Percentiles rank a stretch among this genome's conserved stretches.
Conservation (phyloP, 2,329 filamentous ascomycete genomes). For the Beauveria caledonica region DNA sequence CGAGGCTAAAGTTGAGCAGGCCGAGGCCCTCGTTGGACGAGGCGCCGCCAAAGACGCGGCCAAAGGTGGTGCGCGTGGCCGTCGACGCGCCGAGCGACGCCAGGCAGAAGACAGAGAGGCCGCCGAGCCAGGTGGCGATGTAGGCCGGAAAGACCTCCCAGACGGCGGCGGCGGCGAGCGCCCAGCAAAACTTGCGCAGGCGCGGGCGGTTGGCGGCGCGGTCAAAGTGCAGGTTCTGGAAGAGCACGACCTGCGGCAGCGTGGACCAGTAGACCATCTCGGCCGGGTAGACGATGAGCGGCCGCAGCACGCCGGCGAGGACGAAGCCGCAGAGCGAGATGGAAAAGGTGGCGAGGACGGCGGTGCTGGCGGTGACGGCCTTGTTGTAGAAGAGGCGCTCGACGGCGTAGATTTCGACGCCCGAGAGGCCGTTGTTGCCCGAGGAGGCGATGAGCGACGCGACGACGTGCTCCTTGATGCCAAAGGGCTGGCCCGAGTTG, state of each 20-base stretch:
- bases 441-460: constrained; percentile 17
- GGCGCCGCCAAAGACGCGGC: constrained; percentile 33
- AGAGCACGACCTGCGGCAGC: constrained; percentile 24
- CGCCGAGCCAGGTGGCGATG: constrained; percentile 33
- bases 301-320: constrained; percentile 20
- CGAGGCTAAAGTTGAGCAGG: constrained; percentile 31
- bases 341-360: constrained; percentile 21
- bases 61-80: constrained; percentile 17
- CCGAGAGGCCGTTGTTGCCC: constrained; percentile 15
- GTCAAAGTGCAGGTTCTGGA: constrained; percentile 26
- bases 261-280: constrained; percentile 27
- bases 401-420: constrained; percentile 17
- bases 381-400: constrained; percentile 16
- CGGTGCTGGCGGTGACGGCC: constrained; percentile 18
- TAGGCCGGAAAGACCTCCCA: constrained; percentile 42
- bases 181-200: constrained; percentile 22
- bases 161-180: constrained; percentile 26
- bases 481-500: constrained; percentile 15
- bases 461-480: constrained; percentile 17
- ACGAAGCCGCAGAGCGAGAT: constrained; percentile 23
- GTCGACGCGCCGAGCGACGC: constrained; percentile 30
- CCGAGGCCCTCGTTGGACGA: constrained; percentile 30
- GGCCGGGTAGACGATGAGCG: constrained; percentile 24
- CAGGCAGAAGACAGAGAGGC: constrained; percentile 36
- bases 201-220: constrained; percentile 19